A percentile compares a stretch with the other conserved stretches of the same genome.
Conservation (phyloP, 2,329 filamentous ascomycete species). For the Monosporascus sp. region DNA sequence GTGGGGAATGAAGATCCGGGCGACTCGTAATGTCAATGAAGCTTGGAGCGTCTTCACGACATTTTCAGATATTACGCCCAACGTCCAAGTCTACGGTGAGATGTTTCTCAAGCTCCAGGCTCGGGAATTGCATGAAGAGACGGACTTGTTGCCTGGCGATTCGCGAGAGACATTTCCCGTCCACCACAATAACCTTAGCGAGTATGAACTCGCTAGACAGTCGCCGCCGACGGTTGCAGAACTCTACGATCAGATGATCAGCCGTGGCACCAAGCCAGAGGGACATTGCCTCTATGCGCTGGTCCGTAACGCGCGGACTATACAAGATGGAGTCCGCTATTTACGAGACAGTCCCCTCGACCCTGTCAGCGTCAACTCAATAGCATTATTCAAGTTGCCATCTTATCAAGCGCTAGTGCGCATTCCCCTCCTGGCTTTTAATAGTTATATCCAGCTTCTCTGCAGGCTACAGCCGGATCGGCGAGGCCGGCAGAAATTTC, state of each 20-base stretch:
- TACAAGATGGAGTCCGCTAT: conserved; percentile 43
- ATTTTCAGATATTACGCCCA: conserved; percentile 19
- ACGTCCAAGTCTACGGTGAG: conserved; percentile 50
- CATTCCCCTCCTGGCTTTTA: conserved; percentile 35
- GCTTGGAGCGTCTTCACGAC: conserved; percentile 42
- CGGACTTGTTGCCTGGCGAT: conserved; percentile 51
- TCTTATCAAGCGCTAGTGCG: conserved; percentile 16
- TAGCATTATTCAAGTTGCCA: conserved; percentile 11
- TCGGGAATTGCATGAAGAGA: conserved; percentile 18
- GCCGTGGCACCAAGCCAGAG: conserved; percentile 40
- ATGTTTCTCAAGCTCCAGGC: conserved; percentile 55
- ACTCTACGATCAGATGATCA: conserved; percentile 55
- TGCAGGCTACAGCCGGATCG: conserved; percentile 33
- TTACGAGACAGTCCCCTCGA: conserved; percentile 38
- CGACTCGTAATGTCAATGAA: conserved; percentile 56
- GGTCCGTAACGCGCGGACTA: conserved; percentile 43
- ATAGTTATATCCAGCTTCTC: conserved; percentile 47
- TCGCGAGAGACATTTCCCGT: conserved; percentile 48
- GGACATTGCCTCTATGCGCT: conserved; percentile 50
- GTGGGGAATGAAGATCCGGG: conserved; percentile 53
- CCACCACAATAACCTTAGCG: conserved; percentile 52
- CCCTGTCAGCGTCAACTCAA: conserved; percentile 9
- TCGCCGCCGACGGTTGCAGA: conserved; percentile 52
- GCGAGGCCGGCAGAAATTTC: conserved; percentile 13
- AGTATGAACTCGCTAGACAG: conserved; percentile 60